Percentiles rank a stretch among this genome's conserved stretches.
Evolutionary conservation across 2,329 filamentous ascomycete species (phyloP).

Genomic region (Exophiala viscosa): DNA sequence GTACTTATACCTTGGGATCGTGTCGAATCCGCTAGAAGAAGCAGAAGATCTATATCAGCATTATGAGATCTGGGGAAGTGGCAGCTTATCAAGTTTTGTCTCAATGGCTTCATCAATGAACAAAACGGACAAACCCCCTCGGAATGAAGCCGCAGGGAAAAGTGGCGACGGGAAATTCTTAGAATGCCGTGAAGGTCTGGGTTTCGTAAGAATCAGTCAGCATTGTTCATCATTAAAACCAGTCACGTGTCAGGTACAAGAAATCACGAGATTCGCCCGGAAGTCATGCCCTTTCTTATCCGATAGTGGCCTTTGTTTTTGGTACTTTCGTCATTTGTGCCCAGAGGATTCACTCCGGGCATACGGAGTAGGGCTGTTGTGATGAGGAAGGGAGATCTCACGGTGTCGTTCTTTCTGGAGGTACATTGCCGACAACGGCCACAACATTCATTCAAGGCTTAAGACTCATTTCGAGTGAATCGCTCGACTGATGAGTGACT

Average conservation of each 20-base stretch:
- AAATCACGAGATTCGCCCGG: neutral
- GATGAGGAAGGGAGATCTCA: no score
- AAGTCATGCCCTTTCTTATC: no score
- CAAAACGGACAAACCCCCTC: neutral
- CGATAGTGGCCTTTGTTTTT: no score
- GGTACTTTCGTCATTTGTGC: no score
- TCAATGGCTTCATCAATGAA: neutral
- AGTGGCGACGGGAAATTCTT: constrained; percentile 1
- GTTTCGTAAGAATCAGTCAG: constrained; percentile 26
- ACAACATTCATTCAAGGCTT: no score
- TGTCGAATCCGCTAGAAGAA: constrained; percentile 20
- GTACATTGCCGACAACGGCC: no score
- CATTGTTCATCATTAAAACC: neutral
- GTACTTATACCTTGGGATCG: constrained; percentile 18
- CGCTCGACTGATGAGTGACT: no score
- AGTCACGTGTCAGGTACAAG: no score
- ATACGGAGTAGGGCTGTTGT: no score
- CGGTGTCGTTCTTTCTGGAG: no score
- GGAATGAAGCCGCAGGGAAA: neutral
- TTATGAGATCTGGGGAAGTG: neutral
- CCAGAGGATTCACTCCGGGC: no score
- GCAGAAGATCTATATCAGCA: neutral
- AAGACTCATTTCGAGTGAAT: no score
- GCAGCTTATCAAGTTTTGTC: neutral
- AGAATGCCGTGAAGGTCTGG: neutral